Percentiles rank a stretch among this genome's conserved stretches.
These are phyloP conservation scores for Coemansia guatemalensis DNA, from an alignment of 192 early-diverging fungal genomes.

Conservation along the genomic window DNA sequence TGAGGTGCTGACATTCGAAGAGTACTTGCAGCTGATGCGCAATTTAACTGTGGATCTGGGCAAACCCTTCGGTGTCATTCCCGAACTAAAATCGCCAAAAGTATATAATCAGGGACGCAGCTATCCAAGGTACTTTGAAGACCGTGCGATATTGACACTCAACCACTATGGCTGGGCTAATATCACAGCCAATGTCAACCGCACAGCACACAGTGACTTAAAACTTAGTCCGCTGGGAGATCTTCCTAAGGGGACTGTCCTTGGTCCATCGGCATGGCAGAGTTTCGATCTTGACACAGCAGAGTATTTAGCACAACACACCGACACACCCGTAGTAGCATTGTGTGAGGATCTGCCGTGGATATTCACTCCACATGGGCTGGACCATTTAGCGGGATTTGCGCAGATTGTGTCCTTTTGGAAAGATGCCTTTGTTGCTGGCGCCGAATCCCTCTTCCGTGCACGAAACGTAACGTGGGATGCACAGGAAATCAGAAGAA, in stretches of 20 bases:
- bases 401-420: constrained; percentile 44
- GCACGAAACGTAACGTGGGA: constrained; percentile 40
- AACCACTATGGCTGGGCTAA: constrained; percentile 43
- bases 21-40: constrained; percentile 45
- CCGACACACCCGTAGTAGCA: constrained; percentile 26
- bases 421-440: constrained; percentile 51
- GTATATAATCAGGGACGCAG: constrained; percentile 34
- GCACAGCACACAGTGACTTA: constrained; percentile 20
- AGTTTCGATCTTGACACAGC: constrained; percentile 52
- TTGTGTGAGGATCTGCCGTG: constrained; percentile 35
- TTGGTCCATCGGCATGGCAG: constrained; percentile 44
- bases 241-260: background rate
- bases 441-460: constrained; percentile 26
- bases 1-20: constrained; percentile 45
- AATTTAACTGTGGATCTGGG: constrained; percentile 31
- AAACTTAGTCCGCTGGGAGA: constrained; percentile 7
- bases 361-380: constrained; percentile 38
- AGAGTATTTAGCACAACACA: constrained; percentile 32
- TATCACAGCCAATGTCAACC: constrained; percentile 19
- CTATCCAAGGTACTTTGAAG: constrained; percentile 49
- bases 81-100: constrained; percentile 51
- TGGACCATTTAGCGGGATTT: constrained; percentile 32
- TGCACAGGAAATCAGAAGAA: constrained; percentile 16
- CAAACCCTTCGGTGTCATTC: constrained; percentile 44
- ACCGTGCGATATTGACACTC: constrained; percentile 42